Conservation (phyloP, 306 rosid species). For the Rosa chinensis region DNA sequence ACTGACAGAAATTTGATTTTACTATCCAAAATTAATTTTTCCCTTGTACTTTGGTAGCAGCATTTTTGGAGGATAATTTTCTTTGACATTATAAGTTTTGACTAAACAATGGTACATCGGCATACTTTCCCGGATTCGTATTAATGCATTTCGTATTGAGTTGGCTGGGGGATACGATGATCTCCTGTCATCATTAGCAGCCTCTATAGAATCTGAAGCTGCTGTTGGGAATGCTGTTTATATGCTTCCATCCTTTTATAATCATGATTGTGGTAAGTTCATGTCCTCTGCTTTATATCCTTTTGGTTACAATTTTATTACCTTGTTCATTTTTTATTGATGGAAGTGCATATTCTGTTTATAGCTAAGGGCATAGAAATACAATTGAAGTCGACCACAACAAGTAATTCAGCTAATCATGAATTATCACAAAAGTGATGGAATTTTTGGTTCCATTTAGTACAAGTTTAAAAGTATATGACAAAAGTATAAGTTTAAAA, state of each 20-base stretch:
- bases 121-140: constrained; percentile 73
- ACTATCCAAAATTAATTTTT: constrained; percentile 6
- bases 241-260: constrained; percentile 87
- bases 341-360: background rate
- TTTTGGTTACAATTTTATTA: background rate
- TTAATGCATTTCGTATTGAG: constrained; percentile 85
- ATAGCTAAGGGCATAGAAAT: background rate
- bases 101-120: constrained; percentile 77
- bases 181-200: constrained; percentile 68
- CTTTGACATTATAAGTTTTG: constrained; percentile 70
- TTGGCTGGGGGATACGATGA: constrained; percentile 71
- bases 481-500: background rate
- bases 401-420: background rate
- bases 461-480: background rate
- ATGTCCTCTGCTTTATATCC: constrained; percentile 16
- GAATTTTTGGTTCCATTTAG: background rate
- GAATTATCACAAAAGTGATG: background rate
- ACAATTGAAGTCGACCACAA: background rate
- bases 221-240: constrained; percentile 86
- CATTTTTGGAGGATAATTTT: constrained; percentile 28
- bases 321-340: too few relatives aligned
- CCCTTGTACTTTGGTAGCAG: background rate
- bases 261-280: constrained; percentile 82
- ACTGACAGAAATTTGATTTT: constrained; percentile 10
- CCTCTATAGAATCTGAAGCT: constrained; percentile 77